Conservation (phyloP, 2,329 filamentous ascomycete species). For the Trichoderma hamatum region DNA sequence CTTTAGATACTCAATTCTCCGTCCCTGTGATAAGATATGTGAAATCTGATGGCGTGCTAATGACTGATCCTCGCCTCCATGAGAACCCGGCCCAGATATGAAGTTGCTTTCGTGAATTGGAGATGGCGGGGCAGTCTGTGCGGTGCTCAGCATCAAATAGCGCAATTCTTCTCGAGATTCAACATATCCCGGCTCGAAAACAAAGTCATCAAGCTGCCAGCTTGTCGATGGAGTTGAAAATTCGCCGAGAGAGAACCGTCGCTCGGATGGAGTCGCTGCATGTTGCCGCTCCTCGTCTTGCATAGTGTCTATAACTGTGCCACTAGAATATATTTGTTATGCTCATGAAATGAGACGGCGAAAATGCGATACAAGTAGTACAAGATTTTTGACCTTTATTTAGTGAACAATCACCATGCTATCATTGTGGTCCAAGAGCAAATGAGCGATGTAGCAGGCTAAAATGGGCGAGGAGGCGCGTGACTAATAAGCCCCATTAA, state of each 20-base stretch:
- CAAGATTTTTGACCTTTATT: not conserved
- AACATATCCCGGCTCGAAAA: constrained; percentile 14
- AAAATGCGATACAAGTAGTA: not conserved
- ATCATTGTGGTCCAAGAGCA: not conserved
- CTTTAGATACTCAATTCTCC: constrained; percentile 10
- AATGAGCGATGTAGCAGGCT: not conserved
- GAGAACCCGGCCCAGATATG: not conserved
- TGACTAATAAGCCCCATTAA: constrained; percentile 6
- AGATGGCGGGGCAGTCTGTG: constrained; percentile 14
- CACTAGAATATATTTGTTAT: not conserved
- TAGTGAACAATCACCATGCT: not conserved
- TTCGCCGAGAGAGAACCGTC: not conserved
- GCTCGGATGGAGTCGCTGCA: not conserved
- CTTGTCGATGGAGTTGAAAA: constrained; percentile 22
- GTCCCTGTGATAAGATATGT: constrained; percentile 5
- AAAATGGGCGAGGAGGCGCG: not conserved
- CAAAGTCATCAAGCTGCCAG: constrained; percentile 21
- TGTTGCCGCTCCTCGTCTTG: not conserved
- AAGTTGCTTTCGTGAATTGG: not conserved
- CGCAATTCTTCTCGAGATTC: constrained; percentile 16
- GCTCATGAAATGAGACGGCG: not conserved
- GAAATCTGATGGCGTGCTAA: not conserved
- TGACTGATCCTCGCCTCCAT: not conserved
- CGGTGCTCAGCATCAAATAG: constrained; percentile 13
- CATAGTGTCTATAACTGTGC: not conserved